phyloP scores from a whole-genome alignment of 2,329 filamentous ascomycete genomes.

The Acrodontium crateriforme region DNA sequence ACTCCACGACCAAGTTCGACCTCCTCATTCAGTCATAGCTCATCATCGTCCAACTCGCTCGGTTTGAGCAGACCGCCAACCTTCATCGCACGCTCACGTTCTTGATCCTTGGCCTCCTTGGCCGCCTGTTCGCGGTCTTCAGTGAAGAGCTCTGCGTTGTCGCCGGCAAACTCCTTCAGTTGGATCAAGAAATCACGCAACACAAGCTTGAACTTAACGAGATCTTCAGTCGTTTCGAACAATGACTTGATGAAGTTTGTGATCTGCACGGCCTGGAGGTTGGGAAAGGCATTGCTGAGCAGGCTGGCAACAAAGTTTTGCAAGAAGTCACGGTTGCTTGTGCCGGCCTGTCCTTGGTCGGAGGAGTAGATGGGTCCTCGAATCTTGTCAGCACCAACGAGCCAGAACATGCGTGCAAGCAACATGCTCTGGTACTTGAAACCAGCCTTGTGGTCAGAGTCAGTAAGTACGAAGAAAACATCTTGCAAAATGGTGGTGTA shows the following conservation, averaged over 20 bases:
- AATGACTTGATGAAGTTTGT: constrained; percentile 78
- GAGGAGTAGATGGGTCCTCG: constrained; percentile 78
- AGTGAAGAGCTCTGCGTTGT: constrained; percentile 85
- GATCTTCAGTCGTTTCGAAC: constrained; percentile 75
- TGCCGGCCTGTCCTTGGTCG: constrained; percentile 71
- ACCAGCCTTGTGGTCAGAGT: constrained; percentile 95
- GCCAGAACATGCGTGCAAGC: constrained; percentile 89
- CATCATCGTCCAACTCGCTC: constrained; percentile 74
- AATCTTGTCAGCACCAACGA: constrained; percentile 81
- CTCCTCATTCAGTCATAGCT: constrained; percentile 62
- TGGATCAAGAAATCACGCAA: constrained; percentile 95
- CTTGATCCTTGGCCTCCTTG: constrained; percentile 69
- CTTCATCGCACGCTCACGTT: constrained; percentile 85
- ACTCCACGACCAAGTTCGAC: constrained; percentile 16
- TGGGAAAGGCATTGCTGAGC: constrained; percentile 80
- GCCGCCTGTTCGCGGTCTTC: constrained; percentile 92
- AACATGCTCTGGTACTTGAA: constrained; percentile 97
- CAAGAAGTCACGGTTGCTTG: constrained; percentile 81
- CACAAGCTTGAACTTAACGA: constrained; percentile 90
- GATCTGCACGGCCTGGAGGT: constrained; percentile 72
- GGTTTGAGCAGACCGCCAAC: constrained; percentile 93
- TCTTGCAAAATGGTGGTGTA: constrained; percentile 93
- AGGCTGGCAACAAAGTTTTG: constrained; percentile 75
- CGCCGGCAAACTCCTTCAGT: constrained; percentile 88
- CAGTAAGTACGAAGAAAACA: constrained; percentile 94